These are phyloP conservation scores for Bipolaris gigantea DNA, from an alignment of 2,329 filamentous ascomycete species.

Conservation along the genomic window DNA sequence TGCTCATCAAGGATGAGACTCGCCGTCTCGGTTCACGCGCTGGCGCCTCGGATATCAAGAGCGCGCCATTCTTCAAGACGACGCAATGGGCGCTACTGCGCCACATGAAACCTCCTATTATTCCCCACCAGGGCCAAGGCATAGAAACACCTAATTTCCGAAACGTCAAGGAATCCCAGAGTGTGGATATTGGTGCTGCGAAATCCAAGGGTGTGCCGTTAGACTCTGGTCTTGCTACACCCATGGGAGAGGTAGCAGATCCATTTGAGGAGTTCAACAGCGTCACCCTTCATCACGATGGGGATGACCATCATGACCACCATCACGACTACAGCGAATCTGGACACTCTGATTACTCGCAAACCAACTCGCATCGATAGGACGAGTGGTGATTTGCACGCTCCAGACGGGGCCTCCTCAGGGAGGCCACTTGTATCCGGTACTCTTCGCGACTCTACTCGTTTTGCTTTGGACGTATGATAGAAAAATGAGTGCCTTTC, in stretches of 20 bases:
- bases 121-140: conserved; percentile 85
- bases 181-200: conserved; percentile 71
- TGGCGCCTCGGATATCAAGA: conserved; percentile 95
- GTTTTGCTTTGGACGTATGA: conserved; percentile 24
- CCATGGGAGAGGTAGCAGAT: conserved; percentile 78
- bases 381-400: background rate
- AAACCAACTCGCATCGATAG: conserved; percentile 32
- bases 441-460: conserved; percentile 34
- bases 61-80: conserved; percentile 90
- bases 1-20: conserved; percentile 97
- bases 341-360: conserved; percentile 24
- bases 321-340: conserved; percentile 42
- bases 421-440: conserved; percentile 25
- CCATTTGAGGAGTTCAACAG: conserved; percentile 99
- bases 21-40: conserved; percentile 89
- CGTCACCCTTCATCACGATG: conserved; percentile 94
- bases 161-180: conserved; percentile 96
- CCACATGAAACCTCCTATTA: conserved; percentile 97
- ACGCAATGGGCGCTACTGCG: conserved; percentile 97
- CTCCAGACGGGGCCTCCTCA: conserved; percentile 2
- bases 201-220: conserved; percentile 77
- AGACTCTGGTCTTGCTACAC: conserved; percentile 82
- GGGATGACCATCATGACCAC: conserved; percentile 65
- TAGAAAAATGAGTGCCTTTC: conserved; percentile 21
- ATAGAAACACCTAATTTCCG: conserved; percentile 96